phyloP scores from a whole-genome alignment of 768 basidiomycete genomes.

The Lanmaoa pseudosensibilis region DNA sequence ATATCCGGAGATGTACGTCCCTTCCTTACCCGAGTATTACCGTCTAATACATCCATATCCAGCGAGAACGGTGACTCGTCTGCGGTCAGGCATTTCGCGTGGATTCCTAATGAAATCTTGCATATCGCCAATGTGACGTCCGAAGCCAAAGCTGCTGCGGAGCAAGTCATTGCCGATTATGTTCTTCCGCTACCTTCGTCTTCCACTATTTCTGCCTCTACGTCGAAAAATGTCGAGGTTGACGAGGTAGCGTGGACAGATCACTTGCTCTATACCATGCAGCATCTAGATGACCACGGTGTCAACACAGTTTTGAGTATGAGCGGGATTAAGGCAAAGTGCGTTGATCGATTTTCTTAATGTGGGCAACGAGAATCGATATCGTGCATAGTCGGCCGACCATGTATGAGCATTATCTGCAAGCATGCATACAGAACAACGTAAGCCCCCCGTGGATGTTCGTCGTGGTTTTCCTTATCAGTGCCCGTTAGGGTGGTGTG shows the following conservation, averaged over 20 bases:
- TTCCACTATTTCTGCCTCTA: constrained; percentile 39
- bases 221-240: constrained; percentile 49
- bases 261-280: constrained; percentile 70
- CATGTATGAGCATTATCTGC: constrained; percentile 66
- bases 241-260: constrained; percentile 90
- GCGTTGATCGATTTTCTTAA: constrained; percentile 17
- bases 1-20: constrained; percentile 82
- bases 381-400: constrained; percentile 58
- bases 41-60: background rate
- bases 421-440: constrained; percentile 78
- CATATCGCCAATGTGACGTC: constrained; percentile 47
- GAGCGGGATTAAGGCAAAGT: constrained; percentile 65
- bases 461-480: background rate
- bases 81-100: constrained; percentile 79
- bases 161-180: constrained; percentile 67
- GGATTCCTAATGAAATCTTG: constrained; percentile 85
- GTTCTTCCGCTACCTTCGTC: constrained; percentile 75
- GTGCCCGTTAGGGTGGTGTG: constrained; percentile 71
- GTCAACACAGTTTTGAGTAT: constrained; percentile 58
- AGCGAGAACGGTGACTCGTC: constrained; percentile 80
- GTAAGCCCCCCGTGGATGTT: constrained; percentile 45
- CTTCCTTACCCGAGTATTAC: background rate
- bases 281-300: constrained; percentile 59
- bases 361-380: background rate
- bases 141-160: constrained; percentile 66